Evolutionary conservation across 1,139 yeast species (phyloP).

Genomic region (Scheffersomyces stambukii): DNA sequence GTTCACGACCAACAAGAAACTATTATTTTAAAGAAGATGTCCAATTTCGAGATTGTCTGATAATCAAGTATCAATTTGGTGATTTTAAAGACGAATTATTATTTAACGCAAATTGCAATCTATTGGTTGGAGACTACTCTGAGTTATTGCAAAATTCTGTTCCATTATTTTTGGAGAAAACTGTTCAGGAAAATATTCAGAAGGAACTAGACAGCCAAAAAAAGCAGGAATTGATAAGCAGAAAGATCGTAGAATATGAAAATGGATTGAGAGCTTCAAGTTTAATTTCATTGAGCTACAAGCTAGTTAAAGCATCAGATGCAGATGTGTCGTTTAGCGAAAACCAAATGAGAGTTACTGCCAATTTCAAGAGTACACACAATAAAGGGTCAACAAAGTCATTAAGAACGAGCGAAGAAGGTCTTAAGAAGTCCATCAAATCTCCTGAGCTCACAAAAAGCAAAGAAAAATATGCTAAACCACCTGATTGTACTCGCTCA

Average conservation of each 20-base stretch:
- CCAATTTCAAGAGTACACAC: no score
- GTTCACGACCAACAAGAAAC: slow-evolving; percentile 43
- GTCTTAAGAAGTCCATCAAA: no score
- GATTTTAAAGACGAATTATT: slow-evolving; percentile 57
- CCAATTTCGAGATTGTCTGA: slow-evolving; percentile 52
- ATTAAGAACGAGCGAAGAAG: slow-evolving; percentile 1
- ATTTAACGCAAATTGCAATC: slow-evolving; percentile 26
- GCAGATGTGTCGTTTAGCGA: neutral
- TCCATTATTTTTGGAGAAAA: slow-evolving; percentile 27
- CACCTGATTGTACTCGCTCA: neutral
- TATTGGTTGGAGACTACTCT: slow-evolving; percentile 31
- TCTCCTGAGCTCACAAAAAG: no score
- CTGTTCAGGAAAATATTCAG: slow-evolving; percentile 1
- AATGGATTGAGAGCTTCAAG: slow-evolving; percentile 21
- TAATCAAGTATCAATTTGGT: slow-evolving; percentile 49
- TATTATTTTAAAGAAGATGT: slow-evolving; percentile 65
- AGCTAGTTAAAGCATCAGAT: slow-evolving; percentile 1
- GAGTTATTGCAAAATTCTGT: slow-evolving; percentile 12
- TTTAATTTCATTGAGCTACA: slow-evolving; percentile 10
- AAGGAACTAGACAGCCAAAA: slow-evolving; percentile 4
- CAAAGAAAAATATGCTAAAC: neutral
- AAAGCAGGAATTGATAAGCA: neutral
- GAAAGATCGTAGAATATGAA: slow-evolving; percentile 16
- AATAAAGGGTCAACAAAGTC: slow-evolving; percentile 3
- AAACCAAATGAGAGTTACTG: no score